A percentile compares a stretch with the other conserved stretches of the same genome.
Evolutionary conservation across 306 rosid genomes (phyloP).

Genomic region (Rosa rugosa): DNA sequence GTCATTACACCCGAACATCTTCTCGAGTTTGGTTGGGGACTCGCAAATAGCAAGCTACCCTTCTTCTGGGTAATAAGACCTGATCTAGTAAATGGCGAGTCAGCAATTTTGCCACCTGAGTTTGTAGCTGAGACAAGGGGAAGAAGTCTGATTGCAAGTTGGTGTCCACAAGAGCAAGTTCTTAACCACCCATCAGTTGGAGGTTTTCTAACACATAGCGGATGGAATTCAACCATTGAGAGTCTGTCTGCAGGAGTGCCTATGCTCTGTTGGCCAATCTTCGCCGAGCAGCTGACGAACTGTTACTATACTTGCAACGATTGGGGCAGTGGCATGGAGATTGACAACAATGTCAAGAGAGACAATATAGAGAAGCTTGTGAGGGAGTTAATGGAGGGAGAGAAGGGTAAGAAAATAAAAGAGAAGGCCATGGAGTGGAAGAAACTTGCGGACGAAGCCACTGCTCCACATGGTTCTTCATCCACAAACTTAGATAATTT

Average conservation of each 20-base stretch:
- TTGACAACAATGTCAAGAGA: constrained; percentile 5
- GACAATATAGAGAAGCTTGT: constrained; percentile 10
- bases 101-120: not conserved
- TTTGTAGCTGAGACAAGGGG: not conserved
- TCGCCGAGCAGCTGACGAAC: not conserved
- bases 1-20: not conserved
- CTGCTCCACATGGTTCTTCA: constrained; percentile 1
- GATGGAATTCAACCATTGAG: constrained; percentile 5
- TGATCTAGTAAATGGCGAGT: not conserved
- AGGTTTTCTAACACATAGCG: constrained; percentile 4
- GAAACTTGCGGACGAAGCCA: constrained; percentile 2
- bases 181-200: constrained; percentile 7
- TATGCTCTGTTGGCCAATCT: constrained; percentile 14
- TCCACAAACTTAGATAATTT: not conserved
- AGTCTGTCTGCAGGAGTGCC: constrained; percentile 12
- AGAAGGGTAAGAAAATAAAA: constrained; percentile 1
- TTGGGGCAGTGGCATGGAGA: constrained; percentile 19
- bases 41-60: constrained; percentile 9
- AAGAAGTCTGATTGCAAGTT: not conserved
- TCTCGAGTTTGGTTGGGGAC: constrained; percentile 10
- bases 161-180: constrained; percentile 18
- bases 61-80: constrained; percentile 17
- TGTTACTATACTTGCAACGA: not conserved
- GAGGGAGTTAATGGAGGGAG: not conserved
- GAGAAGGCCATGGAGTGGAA: constrained; percentile 1